A percentile compares a stretch with the other conserved stretches of the same genome.
phyloP scores from a whole-genome alignment of 73 alveolate species.

The Paramecium primaurelia region DNA sequence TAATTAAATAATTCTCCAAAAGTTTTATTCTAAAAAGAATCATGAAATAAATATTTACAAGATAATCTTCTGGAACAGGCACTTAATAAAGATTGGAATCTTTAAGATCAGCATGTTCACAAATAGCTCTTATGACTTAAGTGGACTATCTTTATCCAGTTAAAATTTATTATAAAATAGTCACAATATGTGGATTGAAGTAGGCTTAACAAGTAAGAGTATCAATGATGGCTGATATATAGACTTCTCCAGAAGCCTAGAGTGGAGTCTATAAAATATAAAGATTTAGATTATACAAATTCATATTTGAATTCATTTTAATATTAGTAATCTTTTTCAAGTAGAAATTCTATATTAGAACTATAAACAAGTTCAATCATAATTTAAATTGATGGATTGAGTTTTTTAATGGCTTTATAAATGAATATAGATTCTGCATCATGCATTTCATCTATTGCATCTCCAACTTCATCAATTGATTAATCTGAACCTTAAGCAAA shows the following conservation, averaged over 20 bases:
- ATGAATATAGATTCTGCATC: conserved; percentile 94
- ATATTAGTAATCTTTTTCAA: conserved; percentile 76
- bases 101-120: conserved; percentile 91
- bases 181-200: conserved; percentile 94
- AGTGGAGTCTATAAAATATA: conserved; percentile 67
- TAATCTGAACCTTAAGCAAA: conserved; percentile 85
- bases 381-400: conserved; percentile 90
- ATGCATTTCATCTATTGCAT: conserved; percentile 86
- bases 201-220: conserved; percentile 95
- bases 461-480: conserved; percentile 63
- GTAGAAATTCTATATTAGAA: conserved; percentile 90
- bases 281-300: background rate
- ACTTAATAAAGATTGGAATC: conserved; percentile 91
- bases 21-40: conserved; percentile 71
- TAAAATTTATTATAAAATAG: conserved; percentile 88
- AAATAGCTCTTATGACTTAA: conserved; percentile 72
- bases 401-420: conserved; percentile 92
- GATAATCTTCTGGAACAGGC: conserved; percentile 93
- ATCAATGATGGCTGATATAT: conserved; percentile 93
- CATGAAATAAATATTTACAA: conserved; percentile 27
- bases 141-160: conserved; percentile 83
- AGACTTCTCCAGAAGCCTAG: conserved; percentile 96
- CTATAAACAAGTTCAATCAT: conserved; percentile 92
- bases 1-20: conserved; percentile 84
- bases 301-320: conserved; percentile 71